Percentiles rank a stretch among this genome's conserved stretches.
phyloP scores from a whole-genome alignment of 1,139 yeast genomes.

The Suhomyces bolitotheri region DNA sequence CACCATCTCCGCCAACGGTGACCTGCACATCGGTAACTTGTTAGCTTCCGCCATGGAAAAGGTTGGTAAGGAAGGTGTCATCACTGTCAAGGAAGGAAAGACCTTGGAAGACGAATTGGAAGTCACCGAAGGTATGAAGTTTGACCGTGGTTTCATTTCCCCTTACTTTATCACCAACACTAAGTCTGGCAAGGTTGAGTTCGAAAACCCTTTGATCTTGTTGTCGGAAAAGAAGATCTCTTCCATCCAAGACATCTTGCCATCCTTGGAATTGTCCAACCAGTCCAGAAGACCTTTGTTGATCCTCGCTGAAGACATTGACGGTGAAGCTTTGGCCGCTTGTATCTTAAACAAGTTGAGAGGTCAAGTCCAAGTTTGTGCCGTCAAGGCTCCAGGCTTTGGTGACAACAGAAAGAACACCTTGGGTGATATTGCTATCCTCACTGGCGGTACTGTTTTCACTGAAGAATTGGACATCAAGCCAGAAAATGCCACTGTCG shows the following conservation, averaged over 20 bases:
- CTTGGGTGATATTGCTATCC: slow-evolving; percentile 93
- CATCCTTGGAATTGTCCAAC: slow-evolving; percentile 92
- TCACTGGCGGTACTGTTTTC: slow-evolving; percentile 97
- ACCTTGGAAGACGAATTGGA: slow-evolving; percentile 96
- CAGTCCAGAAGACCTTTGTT: slow-evolving; percentile 94
- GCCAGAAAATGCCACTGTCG: slow-evolving; percentile 94
- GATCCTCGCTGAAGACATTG: slow-evolving; percentile 95
- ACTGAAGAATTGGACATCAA: slow-evolving; percentile 97
- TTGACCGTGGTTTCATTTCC: slow-evolving; percentile 97
- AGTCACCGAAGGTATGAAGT: slow-evolving; percentile 99
- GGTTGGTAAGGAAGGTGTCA: slow-evolving; percentile 99
- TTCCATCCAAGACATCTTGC: slow-evolving; percentile 87
- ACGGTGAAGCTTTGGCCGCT: slow-evolving; percentile 99
- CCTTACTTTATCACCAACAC: slow-evolving; percentile 98
- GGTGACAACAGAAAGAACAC: slow-evolving; percentile 99
- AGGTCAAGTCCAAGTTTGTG: slow-evolving; percentile 98
- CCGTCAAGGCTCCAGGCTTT: slow-evolving; percentile 98
- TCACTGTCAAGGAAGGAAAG: slow-evolving; percentile 95
- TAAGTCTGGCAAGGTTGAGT: slow-evolving; percentile 95
- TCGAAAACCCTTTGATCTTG: slow-evolving; percentile 89
- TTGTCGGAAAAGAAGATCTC: slow-evolving; percentile 95
- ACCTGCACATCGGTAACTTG: slow-evolving; percentile 87
- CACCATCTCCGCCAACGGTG: slow-evolving; percentile 98
- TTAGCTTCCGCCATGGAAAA: slow-evolving; percentile 98
- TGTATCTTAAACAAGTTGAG: slow-evolving; percentile 97